A percentile compares a stretch with the other conserved stretches of the same genome.
Evolutionary conservation across 192 early-diverging fungal species (phyloP).

Genomic region (Chytriomyces sp.): DNA sequence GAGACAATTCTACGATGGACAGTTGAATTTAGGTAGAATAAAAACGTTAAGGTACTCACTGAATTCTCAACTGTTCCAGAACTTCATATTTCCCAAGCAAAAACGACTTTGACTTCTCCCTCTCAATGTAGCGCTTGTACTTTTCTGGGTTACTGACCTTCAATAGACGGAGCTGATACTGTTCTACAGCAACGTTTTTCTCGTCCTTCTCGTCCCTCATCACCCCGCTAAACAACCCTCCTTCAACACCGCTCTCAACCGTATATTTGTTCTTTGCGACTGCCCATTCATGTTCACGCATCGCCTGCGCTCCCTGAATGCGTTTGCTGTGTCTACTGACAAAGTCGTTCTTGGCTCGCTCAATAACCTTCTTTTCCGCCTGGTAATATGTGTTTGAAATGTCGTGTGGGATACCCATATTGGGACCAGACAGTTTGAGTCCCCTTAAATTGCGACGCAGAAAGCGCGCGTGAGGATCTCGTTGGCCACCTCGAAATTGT

Average conservation of each 20-base stretch:
- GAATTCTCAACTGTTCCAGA: conserved; percentile 28
- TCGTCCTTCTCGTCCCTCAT: conserved; percentile 11
- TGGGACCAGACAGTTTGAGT: conserved; percentile 16
- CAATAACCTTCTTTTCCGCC: conserved; percentile 3
- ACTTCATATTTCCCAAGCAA: conserved; percentile 27
- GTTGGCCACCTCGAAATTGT: conserved; percentile 24
- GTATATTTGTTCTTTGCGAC: conserved; percentile 4
- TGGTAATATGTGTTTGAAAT: neutral
- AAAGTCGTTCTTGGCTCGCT: conserved; percentile 22
- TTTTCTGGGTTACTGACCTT: conserved; percentile 30
- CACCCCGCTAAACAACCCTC: neutral
- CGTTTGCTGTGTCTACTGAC: neutral
- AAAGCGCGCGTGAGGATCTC: conserved; percentile 20
- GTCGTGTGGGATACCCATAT: neutral
- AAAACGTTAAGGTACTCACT: conserved; percentile 7
- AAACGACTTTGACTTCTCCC: conserved; percentile 25
- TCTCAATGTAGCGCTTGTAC: conserved; percentile 27
- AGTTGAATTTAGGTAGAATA: neutral
- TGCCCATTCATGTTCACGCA: conserved; percentile 19
- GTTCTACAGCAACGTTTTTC: neutral
- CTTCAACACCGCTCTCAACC: neutral
- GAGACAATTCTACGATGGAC: conserved; percentile 19
- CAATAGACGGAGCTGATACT: conserved; percentile 5
- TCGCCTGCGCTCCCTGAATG: conserved; percentile 21
- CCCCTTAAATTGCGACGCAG: conserved; percentile 15